Evolutionary conservation across 2,329 filamentous ascomycete species (phyloP).

Genomic region (Claviceps sorghi): DNA sequence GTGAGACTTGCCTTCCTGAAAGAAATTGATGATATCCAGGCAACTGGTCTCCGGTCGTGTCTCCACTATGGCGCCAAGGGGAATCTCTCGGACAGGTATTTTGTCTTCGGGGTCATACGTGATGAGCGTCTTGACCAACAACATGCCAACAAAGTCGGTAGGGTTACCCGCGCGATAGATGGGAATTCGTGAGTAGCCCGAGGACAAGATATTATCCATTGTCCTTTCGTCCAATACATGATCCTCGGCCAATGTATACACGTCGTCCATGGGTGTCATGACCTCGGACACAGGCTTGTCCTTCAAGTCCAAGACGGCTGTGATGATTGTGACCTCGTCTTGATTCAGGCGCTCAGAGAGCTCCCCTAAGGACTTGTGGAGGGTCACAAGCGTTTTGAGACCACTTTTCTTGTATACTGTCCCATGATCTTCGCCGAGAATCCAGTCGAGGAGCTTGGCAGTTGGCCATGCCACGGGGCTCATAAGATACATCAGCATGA

Average conservation of each 20-base stretch:
- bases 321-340: slow-evolving; percentile 98
- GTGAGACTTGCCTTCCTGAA: slow-evolving; percentile 97
- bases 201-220: slow-evolving; percentile 85
- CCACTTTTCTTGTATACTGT: slow-evolving; percentile 98
- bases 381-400: slow-evolving; percentile 84
- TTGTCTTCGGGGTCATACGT: slow-evolving; percentile 94
- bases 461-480: slow-evolving; percentile 86
- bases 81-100: slow-evolving; percentile 76
- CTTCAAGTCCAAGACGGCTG: slow-evolving; percentile 87
- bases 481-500: slow-evolving; percentile 82
- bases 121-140: slow-evolving; percentile 95
- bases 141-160: slow-evolving; percentile 90
- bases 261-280: slow-evolving; percentile 97
- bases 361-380: slow-evolving; percentile 83
- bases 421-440: slow-evolving; percentile 88
- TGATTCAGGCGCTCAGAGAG: slow-evolving; percentile 83
- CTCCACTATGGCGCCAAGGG: slow-evolving; percentile 84
- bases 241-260: slow-evolving; percentile 93
- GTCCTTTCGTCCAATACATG: slow-evolving; percentile 83
- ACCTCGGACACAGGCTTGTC: slow-evolving; percentile 89
- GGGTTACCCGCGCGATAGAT: slow-evolving; percentile 77
- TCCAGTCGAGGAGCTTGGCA: slow-evolving; percentile 83
- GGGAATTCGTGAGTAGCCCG: slow-evolving; percentile 90
- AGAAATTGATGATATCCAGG: slow-evolving; percentile 97
- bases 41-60: slow-evolving; percentile 92